Evolutionary conservation across 2,329 filamentous ascomycete species (phyloP).

Genomic region (Fusarium sp.): DNA sequence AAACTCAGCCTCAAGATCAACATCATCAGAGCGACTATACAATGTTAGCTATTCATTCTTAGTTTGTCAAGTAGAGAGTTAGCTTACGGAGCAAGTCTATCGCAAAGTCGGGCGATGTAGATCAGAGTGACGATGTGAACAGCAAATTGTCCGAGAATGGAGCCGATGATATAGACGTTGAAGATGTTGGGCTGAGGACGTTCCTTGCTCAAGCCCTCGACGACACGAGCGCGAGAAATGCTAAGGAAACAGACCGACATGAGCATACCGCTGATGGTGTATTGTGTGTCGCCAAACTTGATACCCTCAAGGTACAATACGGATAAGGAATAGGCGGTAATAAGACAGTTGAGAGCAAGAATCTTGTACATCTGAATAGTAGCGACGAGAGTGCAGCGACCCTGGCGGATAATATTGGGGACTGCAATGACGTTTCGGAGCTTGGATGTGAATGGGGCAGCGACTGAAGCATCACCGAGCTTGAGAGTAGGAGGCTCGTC

Average conservation of each 20-base stretch:
- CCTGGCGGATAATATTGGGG: constrained; percentile 98
- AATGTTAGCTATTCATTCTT: constrained; percentile 43
- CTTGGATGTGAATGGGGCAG: constrained; percentile 97
- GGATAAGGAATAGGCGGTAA: constrained; percentile 96
- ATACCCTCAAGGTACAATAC: constrained; percentile 98
- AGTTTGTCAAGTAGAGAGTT: rapidly evolving
- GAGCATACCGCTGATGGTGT: constrained; percentile 98
- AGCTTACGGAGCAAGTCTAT: constrained; percentile 84
- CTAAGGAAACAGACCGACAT: constrained; percentile 99
- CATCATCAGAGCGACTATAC: constrained; percentile 64
- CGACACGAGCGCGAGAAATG: constrained; percentile 96
- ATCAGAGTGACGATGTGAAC: constrained; percentile 95
- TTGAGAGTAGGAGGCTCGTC: constrained; percentile 96
- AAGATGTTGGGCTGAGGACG: constrained; percentile 98
- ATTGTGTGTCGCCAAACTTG: constrained; percentile 98
- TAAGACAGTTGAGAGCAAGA: constrained; percentile 95
- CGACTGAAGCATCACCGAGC: constrained; percentile 95
- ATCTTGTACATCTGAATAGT: constrained; percentile 99
- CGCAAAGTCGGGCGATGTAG: constrained; percentile 91
- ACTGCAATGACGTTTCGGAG: constrained; percentile 96
- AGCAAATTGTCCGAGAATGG: constrained; percentile 95
- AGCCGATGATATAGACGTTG: constrained; percentile 98
- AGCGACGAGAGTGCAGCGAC: constrained; percentile 95
- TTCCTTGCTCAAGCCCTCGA: constrained; percentile 95
- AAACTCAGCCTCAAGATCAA: constrained; percentile 97